Conservation (phyloP, 176 grass and related monocot genomes). For the Secale cereale region DNA sequence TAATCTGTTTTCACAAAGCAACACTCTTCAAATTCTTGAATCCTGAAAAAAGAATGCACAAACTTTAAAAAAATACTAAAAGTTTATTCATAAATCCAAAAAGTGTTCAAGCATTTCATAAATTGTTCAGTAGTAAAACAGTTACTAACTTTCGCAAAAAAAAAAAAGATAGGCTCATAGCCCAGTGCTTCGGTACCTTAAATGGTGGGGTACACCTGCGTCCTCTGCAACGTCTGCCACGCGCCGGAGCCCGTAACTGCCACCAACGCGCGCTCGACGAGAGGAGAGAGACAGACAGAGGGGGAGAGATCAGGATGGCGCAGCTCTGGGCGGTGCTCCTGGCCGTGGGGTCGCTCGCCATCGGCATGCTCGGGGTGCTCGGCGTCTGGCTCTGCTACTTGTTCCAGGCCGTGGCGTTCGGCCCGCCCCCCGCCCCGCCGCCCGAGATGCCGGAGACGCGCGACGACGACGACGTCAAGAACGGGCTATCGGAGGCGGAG, state of each 20-base stretch:
- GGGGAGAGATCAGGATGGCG: constrained; percentile 30
- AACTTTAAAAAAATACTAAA: no score
- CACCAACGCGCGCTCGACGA: not conserved
- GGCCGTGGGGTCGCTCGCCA: constrained; percentile 42
- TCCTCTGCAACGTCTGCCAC: not conserved
- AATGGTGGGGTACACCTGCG: not conserved
- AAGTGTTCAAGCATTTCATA: no score
- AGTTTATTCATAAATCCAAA: no score
- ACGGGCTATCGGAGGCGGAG: constrained; percentile 45
- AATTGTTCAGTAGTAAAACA: no score
- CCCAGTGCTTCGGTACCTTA: not conserved
- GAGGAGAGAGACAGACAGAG: not conserved
- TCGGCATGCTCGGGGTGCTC: constrained; percentile 59
- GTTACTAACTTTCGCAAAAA: no score
- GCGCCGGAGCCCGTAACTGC: constrained; percentile 17
- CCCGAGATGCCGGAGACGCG: not conserved
- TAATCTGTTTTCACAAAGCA: no score
- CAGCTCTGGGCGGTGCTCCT: constrained; percentile 42
- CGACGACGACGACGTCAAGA: constrained; percentile 13
- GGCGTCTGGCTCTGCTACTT: constrained; percentile 53
- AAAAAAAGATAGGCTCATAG: no score
- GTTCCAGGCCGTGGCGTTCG: constrained; percentile 44
- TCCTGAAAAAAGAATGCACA: no score
- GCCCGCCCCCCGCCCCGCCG: not conserved
- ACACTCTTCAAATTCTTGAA: no score